A percentile compares a stretch with the other conserved stretches of the same genome.
Evolutionary conservation across 306 rosid species (phyloP).

Genomic region (Quercus mongolica): DNA sequence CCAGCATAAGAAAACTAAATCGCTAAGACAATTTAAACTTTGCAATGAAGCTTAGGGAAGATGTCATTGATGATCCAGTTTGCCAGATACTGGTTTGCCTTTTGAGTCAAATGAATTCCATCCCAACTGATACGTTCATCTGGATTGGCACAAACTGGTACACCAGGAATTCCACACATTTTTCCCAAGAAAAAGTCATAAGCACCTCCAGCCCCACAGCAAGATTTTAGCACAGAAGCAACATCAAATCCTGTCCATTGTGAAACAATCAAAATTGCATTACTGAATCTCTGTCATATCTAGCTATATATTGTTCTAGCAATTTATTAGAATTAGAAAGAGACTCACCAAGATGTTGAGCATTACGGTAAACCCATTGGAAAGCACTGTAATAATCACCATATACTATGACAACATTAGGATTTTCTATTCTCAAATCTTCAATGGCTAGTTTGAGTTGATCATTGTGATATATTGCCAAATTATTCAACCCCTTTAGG

Average conservation of each 20-base stretch:
- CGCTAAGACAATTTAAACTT: not conserved
- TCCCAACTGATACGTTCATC: conserved; percentile 13
- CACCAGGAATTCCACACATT: conserved; percentile 5
- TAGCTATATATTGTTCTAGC: not conserved
- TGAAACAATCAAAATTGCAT: not conserved
- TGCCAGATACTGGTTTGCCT: conserved; percentile 1
- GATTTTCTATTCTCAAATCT: not conserved
- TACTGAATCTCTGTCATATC: not conserved
- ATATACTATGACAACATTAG: conserved; percentile 7
- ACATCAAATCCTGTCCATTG: conserved; percentile 12
- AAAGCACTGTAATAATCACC: conserved; percentile 22
- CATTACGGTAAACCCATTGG: conserved; percentile 3
- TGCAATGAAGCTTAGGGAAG: conserved; percentile 1
- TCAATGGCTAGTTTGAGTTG: conserved; percentile 9
- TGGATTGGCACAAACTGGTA: conserved; percentile 5
- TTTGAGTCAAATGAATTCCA: conserved; percentile 20
- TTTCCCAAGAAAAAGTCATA: not conserved
- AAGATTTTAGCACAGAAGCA: conserved; percentile 13
- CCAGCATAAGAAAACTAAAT: too few relatives aligned
- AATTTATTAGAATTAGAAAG: not conserved
- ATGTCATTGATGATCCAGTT: conserved; percentile 13
- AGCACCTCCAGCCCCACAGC: conserved; percentile 17
- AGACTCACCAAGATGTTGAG: not conserved
- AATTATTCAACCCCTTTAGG: not conserved
- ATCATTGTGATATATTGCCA: conserved; percentile 18